Percentiles rank a stretch among this genome's conserved stretches.
phyloP scores from a whole-genome alignment of 2,329 filamentous ascomycete species.

The Venturia carpophila region DNA sequence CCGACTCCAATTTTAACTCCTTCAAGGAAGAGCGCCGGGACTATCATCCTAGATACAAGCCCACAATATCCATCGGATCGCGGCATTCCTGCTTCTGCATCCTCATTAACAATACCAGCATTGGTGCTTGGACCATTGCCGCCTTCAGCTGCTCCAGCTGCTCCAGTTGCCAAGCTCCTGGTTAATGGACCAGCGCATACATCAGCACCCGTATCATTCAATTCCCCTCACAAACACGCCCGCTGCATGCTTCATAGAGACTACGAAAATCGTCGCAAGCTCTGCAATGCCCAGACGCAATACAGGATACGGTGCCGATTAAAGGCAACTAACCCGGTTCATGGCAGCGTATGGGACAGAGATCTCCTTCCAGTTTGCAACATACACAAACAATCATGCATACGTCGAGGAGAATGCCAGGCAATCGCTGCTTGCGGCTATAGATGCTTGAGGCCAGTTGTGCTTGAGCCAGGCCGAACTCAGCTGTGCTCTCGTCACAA shows the following conservation, averaged over 20 bases:
- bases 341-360: neutral
- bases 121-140: neutral
- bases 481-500: neutral
- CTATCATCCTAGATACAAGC: neutral
- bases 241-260: neutral
- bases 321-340: neutral
- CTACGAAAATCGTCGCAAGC: neutral
- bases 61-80: neutral
- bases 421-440: neutral
- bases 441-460: constrained; percentile 1
- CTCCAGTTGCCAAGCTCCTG: neutral
- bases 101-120: neutral
- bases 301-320: neutral
- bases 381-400: neutral
- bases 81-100: neutral
- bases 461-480: neutral
- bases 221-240: neutral
- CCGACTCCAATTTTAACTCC: neutral
- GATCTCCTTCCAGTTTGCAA: neutral
- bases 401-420: neutral
- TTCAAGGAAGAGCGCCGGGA: neutral
- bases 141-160: neutral
- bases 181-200: neutral
- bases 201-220: neutral
- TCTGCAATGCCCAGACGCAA: constrained; percentile 1